Conservation (phyloP, 1,139 yeast genomes). For the Komagataea norvegica region DNA sequence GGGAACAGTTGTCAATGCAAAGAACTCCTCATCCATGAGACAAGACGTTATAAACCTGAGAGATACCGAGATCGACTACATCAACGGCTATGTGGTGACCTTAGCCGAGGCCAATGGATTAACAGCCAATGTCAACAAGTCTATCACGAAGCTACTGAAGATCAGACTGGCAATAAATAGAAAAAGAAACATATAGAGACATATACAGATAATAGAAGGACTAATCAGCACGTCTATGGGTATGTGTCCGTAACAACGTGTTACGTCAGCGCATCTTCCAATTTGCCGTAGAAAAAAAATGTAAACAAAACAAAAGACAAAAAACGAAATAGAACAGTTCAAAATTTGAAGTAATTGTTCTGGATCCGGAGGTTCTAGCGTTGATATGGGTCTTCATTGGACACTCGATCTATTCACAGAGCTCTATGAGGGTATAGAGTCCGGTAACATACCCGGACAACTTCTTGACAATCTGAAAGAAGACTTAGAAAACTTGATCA, state of each 20-base stretch:
- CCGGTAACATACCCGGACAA: slow-evolving; percentile 31
- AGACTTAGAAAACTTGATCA: slow-evolving; percentile 48
- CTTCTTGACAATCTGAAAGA: slow-evolving; percentile 31
- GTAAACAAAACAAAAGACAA: slow-evolving; percentile 10
- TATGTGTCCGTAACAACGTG: neutral
- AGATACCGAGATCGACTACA: slow-evolving; percentile 70
- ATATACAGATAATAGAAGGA: neutral
- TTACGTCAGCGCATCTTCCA: neutral
- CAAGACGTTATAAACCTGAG: slow-evolving; percentile 63
- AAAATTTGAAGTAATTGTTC: too few relatives aligned
- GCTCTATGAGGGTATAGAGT: slow-evolving; percentile 31
- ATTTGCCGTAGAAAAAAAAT: slow-evolving; percentile 3
- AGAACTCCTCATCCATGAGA: slow-evolving; percentile 83
- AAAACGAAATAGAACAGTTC: neutral
- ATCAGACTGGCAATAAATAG: slow-evolving; percentile 26
- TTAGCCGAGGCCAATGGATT: slow-evolving; percentile 37
- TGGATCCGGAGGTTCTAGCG: neutral
- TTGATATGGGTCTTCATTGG: slow-evolving; percentile 29
- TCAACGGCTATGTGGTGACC: slow-evolving; percentile 65
- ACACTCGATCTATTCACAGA: slow-evolving; percentile 29
- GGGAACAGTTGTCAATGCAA: slow-evolving; percentile 42
- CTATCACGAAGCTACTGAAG: slow-evolving; percentile 31
- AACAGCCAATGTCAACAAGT: slow-evolving; percentile 28
- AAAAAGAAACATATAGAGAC: slow-evolving; percentile 7
- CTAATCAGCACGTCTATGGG: too few relatives aligned